Percentiles rank a stretch among this genome's conserved stretches.
phyloP scores from a whole-genome alignment of 1,139 yeast genomes.

The Taphrina communis region DNA sequence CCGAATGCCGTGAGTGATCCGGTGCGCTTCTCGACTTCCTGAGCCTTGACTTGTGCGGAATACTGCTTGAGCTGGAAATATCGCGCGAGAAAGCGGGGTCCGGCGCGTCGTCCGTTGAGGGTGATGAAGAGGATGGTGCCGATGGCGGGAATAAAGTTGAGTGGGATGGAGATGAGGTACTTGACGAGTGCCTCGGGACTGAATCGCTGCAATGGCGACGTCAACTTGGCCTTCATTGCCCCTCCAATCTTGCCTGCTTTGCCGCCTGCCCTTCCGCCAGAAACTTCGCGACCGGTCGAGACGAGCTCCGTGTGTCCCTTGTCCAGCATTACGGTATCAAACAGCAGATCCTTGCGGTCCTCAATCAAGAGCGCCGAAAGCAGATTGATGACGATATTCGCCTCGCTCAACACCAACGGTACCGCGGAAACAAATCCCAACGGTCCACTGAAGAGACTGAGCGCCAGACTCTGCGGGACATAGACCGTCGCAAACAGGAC shows the following conservation, averaged over 20 bases:
- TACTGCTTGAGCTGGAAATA: slow-evolving; percentile 30
- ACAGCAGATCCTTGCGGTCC: slow-evolving; percentile 22
- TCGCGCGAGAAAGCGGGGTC: slow-evolving; percentile 28
- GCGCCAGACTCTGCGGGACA: slow-evolving; percentile 33
- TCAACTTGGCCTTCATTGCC: slow-evolving; percentile 33
- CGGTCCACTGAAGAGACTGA: slow-evolving; percentile 38
- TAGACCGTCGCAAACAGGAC: slow-evolving; percentile 35
- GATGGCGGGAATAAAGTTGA: slow-evolving; percentile 39
- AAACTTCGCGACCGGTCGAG: slow-evolving; percentile 23
- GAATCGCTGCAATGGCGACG: slow-evolving; percentile 22
- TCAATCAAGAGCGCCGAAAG: slow-evolving; percentile 19
- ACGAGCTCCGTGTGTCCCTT: slow-evolving; percentile 33
- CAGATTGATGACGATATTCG: slow-evolving; percentile 23
- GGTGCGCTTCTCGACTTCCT: slow-evolving; percentile 19
- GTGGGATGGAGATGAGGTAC: slow-evolving; percentile 39
- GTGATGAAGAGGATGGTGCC: slow-evolving; percentile 36
- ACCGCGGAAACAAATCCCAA: slow-evolving; percentile 37
- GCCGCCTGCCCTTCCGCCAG: neutral
- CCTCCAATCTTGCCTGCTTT: slow-evolving; percentile 8
- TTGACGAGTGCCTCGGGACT: slow-evolving; percentile 28
- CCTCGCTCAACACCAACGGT: slow-evolving; percentile 35
- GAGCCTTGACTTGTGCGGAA: slow-evolving; percentile 23
- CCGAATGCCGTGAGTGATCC: slow-evolving; percentile 38
- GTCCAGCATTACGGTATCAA: slow-evolving; percentile 37
- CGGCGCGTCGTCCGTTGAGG: slow-evolving; percentile 36